phyloP scores from a whole-genome alignment of 371 early-diverging fungal genomes.

The Basidiobolus meristosporus region DNA sequence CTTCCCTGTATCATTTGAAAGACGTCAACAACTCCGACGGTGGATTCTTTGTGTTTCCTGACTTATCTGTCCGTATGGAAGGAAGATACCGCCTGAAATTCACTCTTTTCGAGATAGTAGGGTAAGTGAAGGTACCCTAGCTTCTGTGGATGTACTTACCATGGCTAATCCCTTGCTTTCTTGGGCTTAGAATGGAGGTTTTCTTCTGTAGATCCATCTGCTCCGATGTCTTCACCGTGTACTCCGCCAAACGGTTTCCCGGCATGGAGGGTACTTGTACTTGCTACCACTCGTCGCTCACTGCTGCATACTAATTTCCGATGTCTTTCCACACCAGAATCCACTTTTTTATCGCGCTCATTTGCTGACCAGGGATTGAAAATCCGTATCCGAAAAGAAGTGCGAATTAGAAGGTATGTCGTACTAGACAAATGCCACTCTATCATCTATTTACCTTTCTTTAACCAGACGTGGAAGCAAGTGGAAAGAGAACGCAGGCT shows the following conservation, averaged over 20 bases:
- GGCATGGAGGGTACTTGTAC: conserved; percentile 59
- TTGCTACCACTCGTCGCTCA: too few species aligned
- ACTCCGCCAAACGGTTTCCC: conserved; percentile 84
- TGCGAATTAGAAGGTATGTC: conserved; percentile 8
- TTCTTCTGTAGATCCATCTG: conserved; percentile 57
- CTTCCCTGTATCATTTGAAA: conserved; percentile 70
- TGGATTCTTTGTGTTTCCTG: conserved; percentile 92
- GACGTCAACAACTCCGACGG: conserved; percentile 72
- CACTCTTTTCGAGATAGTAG: conserved; percentile 72
- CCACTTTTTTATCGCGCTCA: conserved; percentile 70
- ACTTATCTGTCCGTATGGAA: conserved; percentile 79
- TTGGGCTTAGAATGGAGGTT: conserved; percentile 29
- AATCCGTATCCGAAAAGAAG: conserved; percentile 69
- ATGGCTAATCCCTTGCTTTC: not conserved
- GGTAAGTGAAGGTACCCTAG: conserved; percentile 15
- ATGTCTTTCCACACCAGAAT: conserved; percentile 20
- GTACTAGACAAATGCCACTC: too few species aligned
- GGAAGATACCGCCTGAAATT: conserved; percentile 79
- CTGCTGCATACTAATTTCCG: not conserved
- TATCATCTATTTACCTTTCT: not conserved
- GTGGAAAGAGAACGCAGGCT: not conserved
- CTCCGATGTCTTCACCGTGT: conserved; percentile 65
- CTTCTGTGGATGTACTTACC: too few species aligned
- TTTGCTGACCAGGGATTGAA: conserved; percentile 93
- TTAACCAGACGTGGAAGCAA: not conserved